Base-by-base conservation (phyloP, 331 rosid species). In the Malus hybrid region DNA sequence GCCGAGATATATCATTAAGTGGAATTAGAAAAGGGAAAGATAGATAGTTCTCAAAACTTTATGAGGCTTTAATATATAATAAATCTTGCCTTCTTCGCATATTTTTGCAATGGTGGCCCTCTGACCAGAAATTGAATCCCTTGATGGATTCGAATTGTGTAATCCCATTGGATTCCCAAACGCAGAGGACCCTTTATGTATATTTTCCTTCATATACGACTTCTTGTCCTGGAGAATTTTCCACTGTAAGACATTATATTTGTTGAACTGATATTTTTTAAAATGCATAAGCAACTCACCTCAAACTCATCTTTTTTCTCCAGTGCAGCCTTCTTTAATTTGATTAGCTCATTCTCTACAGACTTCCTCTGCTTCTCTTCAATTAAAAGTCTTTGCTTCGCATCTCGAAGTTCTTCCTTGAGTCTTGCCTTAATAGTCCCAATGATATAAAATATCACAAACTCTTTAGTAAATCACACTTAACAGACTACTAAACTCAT, bases 101-200 rank as follows among this genome's bases (percentile, higher is more conserved):
- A 89, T 85, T 69, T 89, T 87, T 74, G 94, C 91, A 83, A 87
- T 85, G 69, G 91, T 83, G 71, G 87, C 88, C 60, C 87, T 83
- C 65, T 89, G 91, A 83, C 83, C 78, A 69, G 81, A 81, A 66
- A 80, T 52, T 64, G 86, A 70, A 46, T 85, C 94, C 77, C 86
- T 85, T 22, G 65, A 74, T 66, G 78, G 81, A 67, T 72, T 80
- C 5, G 66, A 24, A 82, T 75, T 85, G 80, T 81, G 75, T 22
- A 71, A 36, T 50, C 85, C 73, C 70, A 57, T 66, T 50, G 73
- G 82, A 73, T 76, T 71, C 63, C 87, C 90, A 78, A 81, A 22
- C 68, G 76, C 78, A 46, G 82, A 73, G 32, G 80, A 73, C 69
- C 73, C 87, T 69, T 74, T 81, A 19, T 60, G 64, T 73, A 67